These are phyloP conservation scores for Halenospora varia DNA, from an alignment of 495 filamentous ascomycete species.

Conservation along the genomic window DNA sequence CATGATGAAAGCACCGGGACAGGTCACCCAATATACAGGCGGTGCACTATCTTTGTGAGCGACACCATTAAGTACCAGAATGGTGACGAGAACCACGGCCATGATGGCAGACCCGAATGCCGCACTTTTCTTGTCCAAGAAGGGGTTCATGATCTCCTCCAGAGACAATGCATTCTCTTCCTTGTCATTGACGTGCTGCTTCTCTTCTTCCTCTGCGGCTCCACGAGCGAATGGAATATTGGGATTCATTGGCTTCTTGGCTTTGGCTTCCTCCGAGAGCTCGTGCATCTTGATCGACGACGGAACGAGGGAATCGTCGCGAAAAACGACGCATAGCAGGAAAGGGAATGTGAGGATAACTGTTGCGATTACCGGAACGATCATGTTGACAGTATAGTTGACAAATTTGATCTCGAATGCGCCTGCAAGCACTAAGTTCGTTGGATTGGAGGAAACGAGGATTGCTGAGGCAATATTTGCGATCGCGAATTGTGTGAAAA, in stretches of 20 bases:
- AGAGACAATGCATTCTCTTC: conserved; percentile 50
- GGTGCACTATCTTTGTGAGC: conserved; percentile 35
- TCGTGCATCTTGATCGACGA: conserved; percentile 60
- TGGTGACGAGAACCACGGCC: conserved; percentile 46
- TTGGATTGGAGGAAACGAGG: conserved; percentile 67
- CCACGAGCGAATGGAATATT: conserved; percentile 60
- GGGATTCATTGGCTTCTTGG: conserved; percentile 56
- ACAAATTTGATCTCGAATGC: conserved; percentile 66
- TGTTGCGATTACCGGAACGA: conserved; percentile 60
- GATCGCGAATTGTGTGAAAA: conserved; percentile 61
- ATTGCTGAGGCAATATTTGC: conserved; percentile 67
- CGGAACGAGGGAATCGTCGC: conserved; percentile 57
- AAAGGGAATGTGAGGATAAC: conserved; percentile 61
- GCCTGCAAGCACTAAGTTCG: conserved; percentile 66
- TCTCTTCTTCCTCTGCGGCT: conserved; percentile 49
- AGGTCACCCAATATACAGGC: conserved; percentile 57
- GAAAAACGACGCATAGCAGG: conserved; percentile 60
- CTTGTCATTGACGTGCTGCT: conserved; percentile 37
- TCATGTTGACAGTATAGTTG: conserved; percentile 64
- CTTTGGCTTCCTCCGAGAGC: conserved; percentile 49
- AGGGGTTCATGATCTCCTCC: conserved; percentile 69
- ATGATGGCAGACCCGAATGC: conserved; percentile 57
- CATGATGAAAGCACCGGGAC: conserved; percentile 60
- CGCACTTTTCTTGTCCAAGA: conserved; percentile 58
- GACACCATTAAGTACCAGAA: conserved; percentile 53